Conservation (phyloP, 1,284 basidiomycete species). For the Austroboletus niveus region DNA sequence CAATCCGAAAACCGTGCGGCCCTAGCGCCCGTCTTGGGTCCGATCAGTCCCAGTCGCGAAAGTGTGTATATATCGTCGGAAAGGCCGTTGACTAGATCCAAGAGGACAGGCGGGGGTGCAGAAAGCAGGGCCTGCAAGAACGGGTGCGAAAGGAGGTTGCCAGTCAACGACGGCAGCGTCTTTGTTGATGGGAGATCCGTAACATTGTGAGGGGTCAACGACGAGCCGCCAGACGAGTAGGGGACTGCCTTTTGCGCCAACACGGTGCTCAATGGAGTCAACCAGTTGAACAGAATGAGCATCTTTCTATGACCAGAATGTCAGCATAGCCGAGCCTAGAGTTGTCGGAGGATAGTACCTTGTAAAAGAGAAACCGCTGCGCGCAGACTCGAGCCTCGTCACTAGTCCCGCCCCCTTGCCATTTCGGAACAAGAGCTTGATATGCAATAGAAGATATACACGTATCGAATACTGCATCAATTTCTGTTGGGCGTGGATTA, state of each 20-base stretch:
- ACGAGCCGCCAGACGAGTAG: constrained; percentile 41
- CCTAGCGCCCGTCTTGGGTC: constrained; percentile 58
- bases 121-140: constrained; percentile 71
- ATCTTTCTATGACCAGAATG: constrained; percentile 53
- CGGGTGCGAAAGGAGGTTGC: constrained; percentile 37
- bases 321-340: constrained; percentile 5
- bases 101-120: constrained; percentile 77
- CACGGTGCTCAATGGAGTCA: constrained; percentile 66
- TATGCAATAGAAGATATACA: constrained; percentile 70
- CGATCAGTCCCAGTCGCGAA: constrained; percentile 65
- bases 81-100: constrained; percentile 69
- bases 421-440: constrained; percentile 47
- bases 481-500: constrained; percentile 51
- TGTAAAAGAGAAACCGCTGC: constrained; percentile 65
- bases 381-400: constrained; percentile 57
- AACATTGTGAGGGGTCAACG: constrained; percentile 17
- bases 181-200: constrained; percentile 22
- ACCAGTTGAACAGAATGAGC: constrained; percentile 79
- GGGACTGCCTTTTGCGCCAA: constrained; percentile 61
- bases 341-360: constrained; percentile 43
- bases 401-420: constrained; percentile 43
- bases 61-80: constrained; percentile 76
- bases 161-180: constrained; percentile 10
- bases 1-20: constrained; percentile 75
- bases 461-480: constrained; percentile 76